Evolutionary conservation across 306 rosid genomes (phyloP), one percentile per base, ranked within the genome.

Genomic region (Amphicarpaea edgeworthii): DNA sequence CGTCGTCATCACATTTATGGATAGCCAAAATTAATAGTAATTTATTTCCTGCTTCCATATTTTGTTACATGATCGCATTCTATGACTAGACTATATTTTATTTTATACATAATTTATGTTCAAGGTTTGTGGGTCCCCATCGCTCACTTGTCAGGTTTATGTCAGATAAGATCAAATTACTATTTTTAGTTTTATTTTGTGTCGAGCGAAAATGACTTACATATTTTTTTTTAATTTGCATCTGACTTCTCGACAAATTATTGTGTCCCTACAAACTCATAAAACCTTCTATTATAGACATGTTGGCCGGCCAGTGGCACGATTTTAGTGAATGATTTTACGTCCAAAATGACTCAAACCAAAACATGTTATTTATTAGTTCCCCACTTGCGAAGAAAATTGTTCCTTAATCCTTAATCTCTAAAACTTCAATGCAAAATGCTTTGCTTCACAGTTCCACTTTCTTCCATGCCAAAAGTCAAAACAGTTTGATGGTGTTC

Each of bases 71-170:
- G 26, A 34, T 16, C 26, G 64, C 46, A 62, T 65, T 34, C 30
- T 16, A 62, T 7, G 2, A 3, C 14, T 16, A 0, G 30, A 54
- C 7, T 62, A 34, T 64, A 19, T 63, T 63, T 63, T 32, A 28
- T 50, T 50, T 58, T 60, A 28, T 15, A 62, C 26, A 21, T 8
- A 38, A 62, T 34, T 60, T 63, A 38, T 63, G 50, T 0, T 34
- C 47, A 16, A 62, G 15, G 26, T 62, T 62, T 62, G 68, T 34
- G n/a, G 46, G 46, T 34, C 68, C 41, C 8, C 15, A 34, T 62
- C 17, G 26, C 9, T 8, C 0, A 3, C 8, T 62, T 34, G 7
- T 38, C 46, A n/a, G 15, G 24, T 62, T 62, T 8, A 16, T 55
- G 12, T 55, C 8, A 34, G 23, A 62, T 34, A 19, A 37, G 3